Conservation (phyloP, 768 basidiomycete genomes). For the Polyporus arcularius region DNA sequence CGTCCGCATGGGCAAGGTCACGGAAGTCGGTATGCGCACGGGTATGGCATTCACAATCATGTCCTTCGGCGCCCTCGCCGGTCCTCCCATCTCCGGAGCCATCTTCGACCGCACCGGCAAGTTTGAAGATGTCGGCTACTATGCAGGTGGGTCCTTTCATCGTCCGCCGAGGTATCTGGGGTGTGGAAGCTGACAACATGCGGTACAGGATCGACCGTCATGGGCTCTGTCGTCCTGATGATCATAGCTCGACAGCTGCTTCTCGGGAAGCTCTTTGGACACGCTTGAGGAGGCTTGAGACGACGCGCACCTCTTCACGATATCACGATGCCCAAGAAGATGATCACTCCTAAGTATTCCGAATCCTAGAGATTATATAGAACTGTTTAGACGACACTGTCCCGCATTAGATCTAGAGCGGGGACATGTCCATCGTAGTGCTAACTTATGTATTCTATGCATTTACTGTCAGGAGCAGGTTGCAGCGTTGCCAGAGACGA, state of each 20-base stretch:
- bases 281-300: constrained; percentile 37
- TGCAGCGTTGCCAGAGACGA: no score
- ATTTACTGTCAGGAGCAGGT: no score
- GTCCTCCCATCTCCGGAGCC: constrained; percentile 75
- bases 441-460: no score
- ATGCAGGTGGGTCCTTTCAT: constrained; percentile 40
- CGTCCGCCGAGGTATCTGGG: background rate
- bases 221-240: constrained; percentile 45
- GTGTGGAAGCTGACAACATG: background rate
- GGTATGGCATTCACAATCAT: constrained; percentile 66
- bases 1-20: constrained; percentile 58
- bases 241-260: constrained; percentile 41
- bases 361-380: no score
- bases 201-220: constrained; percentile 37
- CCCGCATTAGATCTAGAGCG: no score
- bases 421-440: no score
- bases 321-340: no score
- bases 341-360: no score
- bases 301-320: no score
- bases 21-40: constrained; percentile 63
- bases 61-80: constrained; percentile 63
- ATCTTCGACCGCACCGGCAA: constrained; percentile 54
- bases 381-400: no score
- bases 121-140: constrained; percentile 56
- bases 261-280: constrained; percentile 41